Conservation (phyloP, 371 early-diverging fungal species). For the Mortierella polycephala region DNA sequence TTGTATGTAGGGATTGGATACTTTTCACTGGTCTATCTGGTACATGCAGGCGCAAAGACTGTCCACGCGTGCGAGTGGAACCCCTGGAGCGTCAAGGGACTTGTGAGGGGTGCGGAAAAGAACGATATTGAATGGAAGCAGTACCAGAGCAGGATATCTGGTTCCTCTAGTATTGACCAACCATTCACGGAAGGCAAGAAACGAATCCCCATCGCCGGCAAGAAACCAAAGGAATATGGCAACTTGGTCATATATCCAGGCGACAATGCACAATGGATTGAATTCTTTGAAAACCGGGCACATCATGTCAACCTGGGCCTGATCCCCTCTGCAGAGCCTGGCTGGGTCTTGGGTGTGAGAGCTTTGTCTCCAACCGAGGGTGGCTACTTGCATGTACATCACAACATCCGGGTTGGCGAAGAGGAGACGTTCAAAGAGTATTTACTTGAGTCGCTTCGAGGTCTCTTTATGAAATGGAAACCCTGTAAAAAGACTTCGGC, state of each 20-base stretch:
- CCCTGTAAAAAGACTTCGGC: background rate
- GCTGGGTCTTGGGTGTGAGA: slow-evolving; percentile 56
- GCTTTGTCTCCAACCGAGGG: slow-evolving; percentile 53
- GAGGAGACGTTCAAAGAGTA: slow-evolving; percentile 29
- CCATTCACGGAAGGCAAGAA: background rate
- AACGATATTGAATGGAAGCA: slow-evolving; percentile 40
- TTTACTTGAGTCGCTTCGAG: slow-evolving; percentile 17
- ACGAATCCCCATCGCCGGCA: background rate
- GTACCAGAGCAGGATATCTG: background rate
- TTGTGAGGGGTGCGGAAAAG: slow-evolving; percentile 39
- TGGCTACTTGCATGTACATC: slow-evolving; percentile 57
- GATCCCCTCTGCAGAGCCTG: slow-evolving; percentile 56
- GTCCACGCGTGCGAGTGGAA: slow-evolving; percentile 62
- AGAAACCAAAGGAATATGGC: slow-evolving; percentile 23
- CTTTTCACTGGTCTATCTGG: slow-evolving; percentile 56
- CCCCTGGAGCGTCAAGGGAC: slow-evolving; percentile 57
- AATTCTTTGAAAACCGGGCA: slow-evolving; percentile 44
- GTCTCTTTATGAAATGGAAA: slow-evolving; percentile 35
- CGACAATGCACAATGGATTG: slow-evolving; percentile 55
- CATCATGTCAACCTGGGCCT: slow-evolving; percentile 59
- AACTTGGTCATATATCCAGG: slow-evolving; percentile 51
- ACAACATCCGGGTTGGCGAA: slow-evolving; percentile 46
- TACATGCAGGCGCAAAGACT: slow-evolving; percentile 49
- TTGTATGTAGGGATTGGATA: slow-evolving; percentile 60
- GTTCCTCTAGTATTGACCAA: background rate